Evolutionary conservation across 2,329 filamentous ascomycete genomes (phyloP), one percentile per base, ranked within the genome.

Genomic region (Corinectria fuckeliana): DNA sequence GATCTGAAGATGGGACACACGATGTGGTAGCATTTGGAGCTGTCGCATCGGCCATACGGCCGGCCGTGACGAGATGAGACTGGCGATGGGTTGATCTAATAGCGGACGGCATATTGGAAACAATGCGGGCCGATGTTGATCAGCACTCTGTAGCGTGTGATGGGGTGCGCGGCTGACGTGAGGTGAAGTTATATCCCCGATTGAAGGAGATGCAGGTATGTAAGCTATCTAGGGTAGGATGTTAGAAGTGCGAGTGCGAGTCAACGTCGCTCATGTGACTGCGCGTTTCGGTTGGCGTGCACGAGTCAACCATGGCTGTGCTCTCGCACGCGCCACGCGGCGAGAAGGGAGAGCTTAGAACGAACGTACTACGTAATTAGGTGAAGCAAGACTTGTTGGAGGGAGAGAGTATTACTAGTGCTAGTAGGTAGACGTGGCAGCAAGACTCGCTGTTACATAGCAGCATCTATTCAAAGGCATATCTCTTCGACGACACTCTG

Each of bases 191-290:
- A 16, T 45, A 28, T 36, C 26, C 13, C 21, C n/a, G 10, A 23
- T 13, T 5, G 5, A 23, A 18, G 7, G 10, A 30, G n/a, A n/a
- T n/a, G n/a, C n/a, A n/a, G n/a, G n/a, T n/a, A n/a, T n/a, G n/a
- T n/a, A n/a, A n/a, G n/a, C n/a, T n/a, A 25, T 52, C 47, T 45
- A 58, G 44, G 54, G 58, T 57, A 50, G 44, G 30, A 3, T 2
- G 9, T 20, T n/a, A 39, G 41, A 26, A 5, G 30, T 20, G 51
- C 25, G 34, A 14, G 34, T 30, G 28, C 9, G 32, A 25, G 30
- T 38, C 14, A 18, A 11, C 3, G 21, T 11, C 4, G 6, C 5
- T 70, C 70, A 72, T 65, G 70, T 72, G 70, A 71, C 62, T 42
- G 42, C 70, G 70, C 63, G 70, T 65, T 32, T 21, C 57, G 50